Base-by-base conservation (phyloP, 1,284 basidiomycete species). In the Ustilago hordei region DNA sequence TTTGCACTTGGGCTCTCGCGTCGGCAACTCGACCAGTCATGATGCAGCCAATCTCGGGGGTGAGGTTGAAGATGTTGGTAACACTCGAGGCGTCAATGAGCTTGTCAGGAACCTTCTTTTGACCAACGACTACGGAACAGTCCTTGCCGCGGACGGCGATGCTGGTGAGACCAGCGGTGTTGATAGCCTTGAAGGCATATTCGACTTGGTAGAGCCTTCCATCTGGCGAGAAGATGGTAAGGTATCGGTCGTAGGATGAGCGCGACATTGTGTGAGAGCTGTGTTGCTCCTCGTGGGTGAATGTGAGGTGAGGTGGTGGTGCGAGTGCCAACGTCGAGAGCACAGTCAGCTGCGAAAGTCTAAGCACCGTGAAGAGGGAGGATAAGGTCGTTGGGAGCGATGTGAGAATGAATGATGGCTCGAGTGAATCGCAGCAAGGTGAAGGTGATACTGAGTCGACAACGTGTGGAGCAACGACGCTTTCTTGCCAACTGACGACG, bases 161-260 rank as follows among this genome's bases (percentile, higher is more conserved):
- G 7, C 95, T 91, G 3, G 97, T 99, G 83, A 98, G 94, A 1
- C 95, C 96, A 3, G 95, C 95, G 60, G 94, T 93, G 72, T 94
- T 94, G 87, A 99, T 98, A 55, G 97, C 97, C 88, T 99, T 99
- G 92, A 99, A 99, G 23, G 97, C 97, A 90, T 99, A 99, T 66
- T 85, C 85, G 35, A 86, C 85, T 64, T 86, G 85, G 64, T 85
- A 86, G 19, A 86, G 78, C 28, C 84, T 65, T 2, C 85, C 85
- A 58, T 86, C 85, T 1, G 85, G 85, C 45, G 84, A 85, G 64
- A 86, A 86, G 78, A 86, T 81, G 63, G 85, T 86, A 60, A 86
- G 75, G 72, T 84, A 83, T 52, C 84, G 78, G 71, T 86, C 84
- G 74, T 85, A 86, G 54, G 78, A 81, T 59, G 80, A 82, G 41